Percentiles rank a stretch among this genome's conserved stretches.
Conservation (phyloP, 495 filamentous ascomycete species). For the Amphirosellinia nigrospora region DNA sequence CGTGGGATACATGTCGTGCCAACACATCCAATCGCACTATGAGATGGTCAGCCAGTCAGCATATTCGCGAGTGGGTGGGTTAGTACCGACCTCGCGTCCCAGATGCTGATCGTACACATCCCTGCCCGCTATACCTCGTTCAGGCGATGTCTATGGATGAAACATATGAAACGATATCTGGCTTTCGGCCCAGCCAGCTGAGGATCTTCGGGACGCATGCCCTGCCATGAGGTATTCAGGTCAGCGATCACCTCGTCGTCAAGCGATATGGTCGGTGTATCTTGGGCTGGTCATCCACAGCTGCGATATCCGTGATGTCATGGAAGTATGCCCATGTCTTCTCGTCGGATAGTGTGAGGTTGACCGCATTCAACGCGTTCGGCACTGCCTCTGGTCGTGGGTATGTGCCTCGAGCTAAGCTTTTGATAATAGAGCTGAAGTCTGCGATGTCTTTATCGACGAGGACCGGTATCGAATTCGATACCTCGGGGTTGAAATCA, state of each 20-base stretch:
- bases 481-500: neutral
- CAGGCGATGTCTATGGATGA: conserved; percentile 1
- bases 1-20: conserved; percentile 8
- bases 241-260: neutral
- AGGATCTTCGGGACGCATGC: neutral
- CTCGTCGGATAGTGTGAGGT: neutral
- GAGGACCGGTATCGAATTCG: neutral
- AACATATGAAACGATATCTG: neutral
- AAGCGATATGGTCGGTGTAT: neutral
- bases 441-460: neutral
- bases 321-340: conserved; percentile 8
- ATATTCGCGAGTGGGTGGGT: too few relatives aligned
- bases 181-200: neutral
- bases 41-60: neutral
- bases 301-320: neutral
- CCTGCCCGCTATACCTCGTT: neutral
- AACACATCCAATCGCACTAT: neutral
- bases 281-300: neutral
- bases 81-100: neutral
- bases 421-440: neutral
- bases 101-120: conserved; percentile 1
- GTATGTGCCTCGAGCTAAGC: neutral
- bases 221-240: neutral
- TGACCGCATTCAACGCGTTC: neutral
- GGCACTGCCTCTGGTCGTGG: neutral